These are phyloP conservation scores for Pezicula neosporulosa DNA, from an alignment of 2,329 filamentous ascomycete genomes.

Conservation along the genomic window DNA sequence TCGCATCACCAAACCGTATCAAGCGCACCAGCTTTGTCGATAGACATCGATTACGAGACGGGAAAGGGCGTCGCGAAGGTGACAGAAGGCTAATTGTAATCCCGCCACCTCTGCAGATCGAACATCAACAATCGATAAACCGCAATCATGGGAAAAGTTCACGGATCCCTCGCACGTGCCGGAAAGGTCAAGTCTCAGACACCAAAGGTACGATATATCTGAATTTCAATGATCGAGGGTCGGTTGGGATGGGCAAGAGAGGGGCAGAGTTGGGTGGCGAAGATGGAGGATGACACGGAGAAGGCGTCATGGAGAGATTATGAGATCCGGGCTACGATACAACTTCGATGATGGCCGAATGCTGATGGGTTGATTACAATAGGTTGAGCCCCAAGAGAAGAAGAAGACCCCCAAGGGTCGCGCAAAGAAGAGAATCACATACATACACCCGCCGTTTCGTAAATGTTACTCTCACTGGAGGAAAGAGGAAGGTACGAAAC, in stretches of 20 bases:
- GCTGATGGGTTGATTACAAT: conserved; percentile 25
- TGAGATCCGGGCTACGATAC: background rate
- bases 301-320: background rate
- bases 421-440: conserved; percentile 93
- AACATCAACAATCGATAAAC: conserved; percentile 27
- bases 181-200: conserved; percentile 98
- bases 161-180: conserved; percentile 92
- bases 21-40: background rate
- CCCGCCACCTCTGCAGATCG: conserved; percentile 23
- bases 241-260: background rate
- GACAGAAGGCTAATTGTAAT: conserved; percentile 10
- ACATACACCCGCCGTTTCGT: conserved; percentile 99
- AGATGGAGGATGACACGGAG: background rate
- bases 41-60: background rate
- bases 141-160: conserved; percentile 84
- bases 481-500: conserved; percentile 87
- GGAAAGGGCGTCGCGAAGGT: background rate
- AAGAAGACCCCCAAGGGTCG: conserved; percentile 95
- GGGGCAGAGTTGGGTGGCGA: conserved; percentile 1
- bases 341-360: conserved; percentile 7
- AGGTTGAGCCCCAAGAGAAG: conserved; percentile 93
- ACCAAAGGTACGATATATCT: conserved; percentile 66
- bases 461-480: conserved; percentile 94
- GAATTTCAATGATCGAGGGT: conserved; percentile 9
- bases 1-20: background rate